A percentile compares a stretch with the other conserved stretches of the same genome.
phyloP scores from a whole-genome alignment of 768 basidiomycete genomes.

The Boletellus ananas region DNA sequence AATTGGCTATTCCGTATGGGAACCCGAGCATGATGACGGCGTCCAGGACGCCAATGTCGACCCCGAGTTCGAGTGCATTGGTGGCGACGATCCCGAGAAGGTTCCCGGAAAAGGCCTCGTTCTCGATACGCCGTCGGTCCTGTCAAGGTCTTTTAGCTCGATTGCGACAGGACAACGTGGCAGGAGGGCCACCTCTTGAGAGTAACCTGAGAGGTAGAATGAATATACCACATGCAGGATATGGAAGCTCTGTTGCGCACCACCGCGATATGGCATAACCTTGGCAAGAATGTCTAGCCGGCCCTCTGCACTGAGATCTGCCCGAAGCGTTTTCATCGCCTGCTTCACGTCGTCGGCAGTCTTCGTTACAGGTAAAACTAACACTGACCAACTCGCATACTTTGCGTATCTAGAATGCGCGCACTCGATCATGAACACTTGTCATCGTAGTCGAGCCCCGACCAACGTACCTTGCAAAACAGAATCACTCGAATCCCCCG shows the following conservation, averaged over 20 bases:
- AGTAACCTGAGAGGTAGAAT: conserved; percentile 53
- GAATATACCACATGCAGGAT: background rate
- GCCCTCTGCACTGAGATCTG: conserved; percentile 69
- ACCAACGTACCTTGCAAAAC: conserved; percentile 70
- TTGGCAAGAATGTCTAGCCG: conserved; percentile 69
- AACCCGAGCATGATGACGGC: conserved; percentile 89
- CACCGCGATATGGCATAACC: conserved; percentile 83
- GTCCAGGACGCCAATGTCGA: conserved; percentile 88
- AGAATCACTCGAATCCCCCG: conserved; percentile 76
- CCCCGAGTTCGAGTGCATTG: conserved; percentile 86
- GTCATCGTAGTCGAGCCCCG: background rate
- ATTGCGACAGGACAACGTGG: background rate
- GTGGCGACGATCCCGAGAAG: conserved; percentile 86
- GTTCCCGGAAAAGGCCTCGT: conserved; percentile 80
- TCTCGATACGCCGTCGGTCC: conserved; percentile 82
- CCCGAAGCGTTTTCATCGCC: conserved; percentile 76
- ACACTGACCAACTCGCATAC: conserved; percentile 69
- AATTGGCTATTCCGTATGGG: conserved; percentile 74
- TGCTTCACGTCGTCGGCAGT: conserved; percentile 28
- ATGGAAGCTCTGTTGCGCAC: conserved; percentile 35
- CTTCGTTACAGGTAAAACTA: background rate
- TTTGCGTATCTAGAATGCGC: conserved; percentile 58
- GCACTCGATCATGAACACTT: background rate
- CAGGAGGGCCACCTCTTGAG: conserved; percentile 48
- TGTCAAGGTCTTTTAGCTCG: conserved; percentile 22